phyloP scores from a whole-genome alignment of 176 grass and related monocot genomes.

The Phoenix dactylifera region DNA sequence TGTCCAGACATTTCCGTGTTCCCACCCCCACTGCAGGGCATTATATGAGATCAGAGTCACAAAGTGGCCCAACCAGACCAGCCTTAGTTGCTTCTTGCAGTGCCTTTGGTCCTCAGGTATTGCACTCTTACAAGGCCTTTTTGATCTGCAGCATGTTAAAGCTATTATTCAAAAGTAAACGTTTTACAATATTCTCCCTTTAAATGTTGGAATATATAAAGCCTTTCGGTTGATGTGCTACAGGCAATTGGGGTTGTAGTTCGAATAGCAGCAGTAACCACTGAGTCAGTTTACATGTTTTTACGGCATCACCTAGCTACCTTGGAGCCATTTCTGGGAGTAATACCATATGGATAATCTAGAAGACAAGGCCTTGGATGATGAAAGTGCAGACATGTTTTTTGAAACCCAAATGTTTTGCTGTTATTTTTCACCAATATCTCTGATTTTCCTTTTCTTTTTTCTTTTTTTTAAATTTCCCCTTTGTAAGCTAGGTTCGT shows the following conservation, averaged over 20 bases:
- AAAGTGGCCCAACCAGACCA: slow-evolving; percentile 22
- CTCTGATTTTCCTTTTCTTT: no score
- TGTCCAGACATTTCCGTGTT: slow-evolving; percentile 46
- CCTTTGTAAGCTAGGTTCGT: no score
- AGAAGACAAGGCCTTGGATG: slow-evolving; percentile 18
- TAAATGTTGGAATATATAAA: no score
- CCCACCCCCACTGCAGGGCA: slow-evolving; percentile 26
- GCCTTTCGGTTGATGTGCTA: neutral
- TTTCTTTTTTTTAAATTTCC: no score
- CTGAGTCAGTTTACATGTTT: slow-evolving; percentile 59
- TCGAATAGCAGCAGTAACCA: slow-evolving; percentile 45
- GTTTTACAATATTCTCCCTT: no score
- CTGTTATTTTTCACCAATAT: no score
- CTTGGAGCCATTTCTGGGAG: slow-evolving; percentile 51
- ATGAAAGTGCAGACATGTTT: no score
- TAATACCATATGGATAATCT: slow-evolving; percentile 41
- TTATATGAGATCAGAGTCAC: slow-evolving; percentile 21
- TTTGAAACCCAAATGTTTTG: no score
- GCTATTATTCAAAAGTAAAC: no score
- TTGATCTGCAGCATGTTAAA: no score
- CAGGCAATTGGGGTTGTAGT: slow-evolving; percentile 64
- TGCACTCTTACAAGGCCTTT: neutral
- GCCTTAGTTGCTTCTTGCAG: slow-evolving; percentile 71
- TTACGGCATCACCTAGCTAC: slow-evolving; percentile 48
- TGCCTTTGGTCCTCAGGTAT: slow-evolving; percentile 54